Evolutionary conservation across 208 protist genomes (phyloP).

Genomic region (Crithidia acanthocephali): DNA sequence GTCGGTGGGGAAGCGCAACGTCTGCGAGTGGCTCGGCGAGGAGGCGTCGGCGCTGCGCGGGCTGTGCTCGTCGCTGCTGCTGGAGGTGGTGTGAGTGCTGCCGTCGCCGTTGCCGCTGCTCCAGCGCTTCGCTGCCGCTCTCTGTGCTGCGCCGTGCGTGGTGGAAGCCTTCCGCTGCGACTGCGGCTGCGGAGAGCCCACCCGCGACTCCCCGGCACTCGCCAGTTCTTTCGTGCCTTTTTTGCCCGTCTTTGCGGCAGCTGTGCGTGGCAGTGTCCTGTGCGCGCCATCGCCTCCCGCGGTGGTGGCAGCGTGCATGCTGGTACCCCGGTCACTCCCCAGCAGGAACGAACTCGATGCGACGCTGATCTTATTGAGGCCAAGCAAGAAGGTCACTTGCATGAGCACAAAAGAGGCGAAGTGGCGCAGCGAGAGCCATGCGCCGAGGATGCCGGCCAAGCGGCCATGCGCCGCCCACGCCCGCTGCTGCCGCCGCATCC

Average conservation of each 20-base stretch:
- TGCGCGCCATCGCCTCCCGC: not conserved
- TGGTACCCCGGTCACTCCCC: not conserved
- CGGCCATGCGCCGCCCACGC: constrained; percentile 39
- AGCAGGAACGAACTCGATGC: constrained; percentile 6
- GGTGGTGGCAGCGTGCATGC: not conserved
- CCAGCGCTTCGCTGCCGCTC: not conserved
- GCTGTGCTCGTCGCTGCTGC: not conserved
- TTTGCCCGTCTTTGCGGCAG: no score
- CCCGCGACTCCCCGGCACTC: constrained; percentile 7
- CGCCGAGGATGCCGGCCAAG: constrained; percentile 43
- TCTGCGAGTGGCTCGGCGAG: not conserved
- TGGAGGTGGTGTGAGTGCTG: no score
- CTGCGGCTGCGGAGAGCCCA: not conserved
- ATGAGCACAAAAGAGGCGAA: constrained; percentile 59
- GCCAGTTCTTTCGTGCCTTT: not conserved
- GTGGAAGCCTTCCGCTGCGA: no score
- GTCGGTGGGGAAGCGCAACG: not conserved
- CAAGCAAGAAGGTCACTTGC: constrained; percentile 56
- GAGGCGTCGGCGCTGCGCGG: not conserved
- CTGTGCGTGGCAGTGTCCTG: not conserved
- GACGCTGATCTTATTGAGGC: constrained; percentile 60
- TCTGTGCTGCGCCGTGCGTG: not conserved
- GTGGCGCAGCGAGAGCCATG: constrained; percentile 42
- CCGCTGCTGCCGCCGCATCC: constrained; percentile 44
- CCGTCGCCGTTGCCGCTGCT: no score